Percentiles rank a stretch among this genome's conserved stretches.
Evolutionary conservation across 139 green algal species (phyloP).

Genomic region (Coelastrella sp.): DNA sequence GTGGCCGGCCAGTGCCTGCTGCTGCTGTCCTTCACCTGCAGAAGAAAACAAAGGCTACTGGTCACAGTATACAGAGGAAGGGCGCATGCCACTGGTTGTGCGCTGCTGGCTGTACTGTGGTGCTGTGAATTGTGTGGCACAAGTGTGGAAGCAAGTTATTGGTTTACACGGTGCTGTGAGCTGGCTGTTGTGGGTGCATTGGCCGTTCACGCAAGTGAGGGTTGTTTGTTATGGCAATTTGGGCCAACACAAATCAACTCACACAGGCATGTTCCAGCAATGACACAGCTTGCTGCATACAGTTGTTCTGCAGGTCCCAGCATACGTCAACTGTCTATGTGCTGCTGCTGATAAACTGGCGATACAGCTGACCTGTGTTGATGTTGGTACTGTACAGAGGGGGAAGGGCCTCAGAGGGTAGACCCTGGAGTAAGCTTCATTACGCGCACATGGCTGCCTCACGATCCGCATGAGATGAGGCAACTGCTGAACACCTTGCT

Average conservation of each 20-base stretch:
- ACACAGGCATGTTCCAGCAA: neutral
- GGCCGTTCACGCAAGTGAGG: too few relatives aligned
- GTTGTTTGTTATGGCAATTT: too few relatives aligned
- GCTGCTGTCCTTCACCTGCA: constrained; percentile 32
- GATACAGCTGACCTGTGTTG: constrained; percentile 9
- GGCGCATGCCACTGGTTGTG: too few relatives aligned
- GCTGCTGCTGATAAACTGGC: neutral
- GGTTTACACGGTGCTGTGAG: too few relatives aligned
- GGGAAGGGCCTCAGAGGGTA: constrained; percentile 29
- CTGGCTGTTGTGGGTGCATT: neutral
- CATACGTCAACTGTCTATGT: neutral
- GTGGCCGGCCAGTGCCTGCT: constrained; percentile 29
- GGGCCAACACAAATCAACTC: too few relatives aligned
- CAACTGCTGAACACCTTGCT: constrained; percentile 25
- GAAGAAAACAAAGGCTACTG: neutral
- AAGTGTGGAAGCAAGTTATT: too few relatives aligned
- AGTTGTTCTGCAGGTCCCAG: neutral
- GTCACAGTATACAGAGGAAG: too few relatives aligned
- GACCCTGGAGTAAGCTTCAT: constrained; percentile 7
- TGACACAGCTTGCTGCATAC: neutral
- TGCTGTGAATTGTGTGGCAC: neutral
- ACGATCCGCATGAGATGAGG: constrained; percentile 26
- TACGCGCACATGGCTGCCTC: constrained; percentile 24
- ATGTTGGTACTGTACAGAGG: neutral
- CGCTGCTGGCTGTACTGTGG: neutral